phyloP scores from a whole-genome alignment of 2,329 filamentous ascomycete genomes.

The Zymoseptoria crescenta region DNA sequence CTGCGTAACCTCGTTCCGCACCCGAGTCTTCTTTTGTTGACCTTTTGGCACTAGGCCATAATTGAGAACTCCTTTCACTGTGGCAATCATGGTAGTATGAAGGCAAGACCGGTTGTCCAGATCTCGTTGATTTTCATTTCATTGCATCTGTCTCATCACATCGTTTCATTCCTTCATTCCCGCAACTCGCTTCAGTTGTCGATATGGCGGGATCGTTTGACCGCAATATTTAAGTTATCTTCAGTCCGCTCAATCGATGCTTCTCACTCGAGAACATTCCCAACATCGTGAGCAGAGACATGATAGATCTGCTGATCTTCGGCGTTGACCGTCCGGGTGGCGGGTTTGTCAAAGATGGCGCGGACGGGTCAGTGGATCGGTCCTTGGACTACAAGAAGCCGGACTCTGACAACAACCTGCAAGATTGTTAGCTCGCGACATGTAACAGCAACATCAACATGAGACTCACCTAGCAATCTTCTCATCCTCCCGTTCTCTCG shows the following conservation, averaged over 20 bases:
- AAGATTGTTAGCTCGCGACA: constrained; percentile 12
- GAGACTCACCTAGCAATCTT: constrained; percentile 87
- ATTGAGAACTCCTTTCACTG: neutral
- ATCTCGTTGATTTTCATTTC: neutral
- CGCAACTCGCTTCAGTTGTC: neutral
- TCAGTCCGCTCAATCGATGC: neutral
- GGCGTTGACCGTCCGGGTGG: neutral
- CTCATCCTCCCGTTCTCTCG: constrained; percentile 93
- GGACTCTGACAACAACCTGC: constrained; percentile 47
- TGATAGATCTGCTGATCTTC: neutral
- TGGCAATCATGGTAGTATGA: too few species aligned
- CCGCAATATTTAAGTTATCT: neutral
- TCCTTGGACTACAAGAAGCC: constrained; percentile 41
- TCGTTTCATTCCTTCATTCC: neutral
- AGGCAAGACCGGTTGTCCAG: neutral
- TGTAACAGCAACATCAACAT: neutral
- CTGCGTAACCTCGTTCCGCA: too few species aligned
- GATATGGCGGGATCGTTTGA: neutral
- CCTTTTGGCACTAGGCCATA: neutral
- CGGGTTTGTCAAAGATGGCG: neutral
- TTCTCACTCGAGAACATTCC: neutral
- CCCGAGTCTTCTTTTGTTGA: neutral
- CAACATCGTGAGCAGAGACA: neutral
- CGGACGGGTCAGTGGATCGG: constrained; percentile 1
- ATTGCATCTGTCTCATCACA: neutral